Base-by-base conservation (phyloP, 2,329 filamentous ascomycete species). In the Aspergillus sp. region DNA sequence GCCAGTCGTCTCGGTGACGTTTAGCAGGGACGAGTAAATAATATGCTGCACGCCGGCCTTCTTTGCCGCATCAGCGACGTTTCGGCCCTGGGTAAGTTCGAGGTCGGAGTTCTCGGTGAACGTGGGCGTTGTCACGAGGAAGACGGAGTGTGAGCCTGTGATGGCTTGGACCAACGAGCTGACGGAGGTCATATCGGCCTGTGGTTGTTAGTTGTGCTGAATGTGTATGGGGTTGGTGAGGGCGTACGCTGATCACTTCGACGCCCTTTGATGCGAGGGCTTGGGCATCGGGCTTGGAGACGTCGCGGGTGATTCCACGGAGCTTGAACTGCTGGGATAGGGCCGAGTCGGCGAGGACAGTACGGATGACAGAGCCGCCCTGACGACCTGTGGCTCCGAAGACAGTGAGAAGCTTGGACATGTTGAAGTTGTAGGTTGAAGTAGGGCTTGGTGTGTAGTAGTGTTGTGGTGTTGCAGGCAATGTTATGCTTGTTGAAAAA, bases 381-480 rank as follows among this genome's bases (percentile, higher is more conserved):
- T 84, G 82, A 36, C 80, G 74, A 57, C 81, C 81, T 0, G 81
- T 84, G 20, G 80, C 81, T 8, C 81, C 81, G 50, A 83, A 81
- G 22, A 84, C 73, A 24, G 72, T 75, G 34, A 81, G 34, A 3
- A 61, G 36, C 34, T 61, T 51, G 11, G 56, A 55, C 59, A 61
- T 61, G 13, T 9, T 54, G 44, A 48, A 24, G 49, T 18, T 41
- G 13, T 13, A 13, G 12, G 12, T 36, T 5, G 34, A 34, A 6
- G 34, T 36, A 13, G 34, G 12, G 34, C 15, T 36, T 30, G 8
- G 12, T 30, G 30, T 17, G 49, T 51, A 17, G 15, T 8, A 30
- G 24, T 48, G 45, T 48, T 20, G 18, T n/a, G n/a, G 18, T 34
- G n/a, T 7, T 11, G 32, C 5, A 34, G 13, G 18, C 17, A 12